A percentile compares a stretch with the other conserved stretches of the same genome.
These are phyloP conservation scores for Candida maesae DNA, from an alignment of 805 yeast species.

Conservation along the genomic window DNA sequence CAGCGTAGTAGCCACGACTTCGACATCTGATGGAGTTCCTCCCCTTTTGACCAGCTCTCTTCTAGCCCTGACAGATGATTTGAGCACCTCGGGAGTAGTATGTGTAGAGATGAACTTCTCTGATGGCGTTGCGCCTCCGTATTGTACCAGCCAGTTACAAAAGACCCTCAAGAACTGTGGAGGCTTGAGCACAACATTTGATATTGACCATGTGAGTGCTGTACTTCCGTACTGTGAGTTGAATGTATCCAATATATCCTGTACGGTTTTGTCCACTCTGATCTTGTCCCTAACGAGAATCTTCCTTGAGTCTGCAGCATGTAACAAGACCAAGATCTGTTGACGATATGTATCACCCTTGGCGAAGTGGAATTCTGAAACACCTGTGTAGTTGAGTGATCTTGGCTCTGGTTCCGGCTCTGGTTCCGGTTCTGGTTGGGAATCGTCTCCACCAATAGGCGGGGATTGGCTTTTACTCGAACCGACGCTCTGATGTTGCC, in stretches of 20 bases:
- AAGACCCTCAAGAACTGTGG: background rate
- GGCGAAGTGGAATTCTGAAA: no score
- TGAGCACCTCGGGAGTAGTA: background rate
- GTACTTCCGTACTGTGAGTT: background rate
- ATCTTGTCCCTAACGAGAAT: background rate
- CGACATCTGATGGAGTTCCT: background rate
- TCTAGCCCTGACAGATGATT: background rate
- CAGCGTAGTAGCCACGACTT: background rate
- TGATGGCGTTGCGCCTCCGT: background rate
- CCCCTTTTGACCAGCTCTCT: background rate
- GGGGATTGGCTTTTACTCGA: no score
- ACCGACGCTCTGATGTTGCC: no score
- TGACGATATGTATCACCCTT: no score
- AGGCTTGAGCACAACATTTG: background rate
- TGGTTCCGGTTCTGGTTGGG: no score
- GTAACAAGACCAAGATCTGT: background rate
- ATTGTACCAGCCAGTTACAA: background rate
- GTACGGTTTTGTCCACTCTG: no score
- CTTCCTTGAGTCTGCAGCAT: background rate
- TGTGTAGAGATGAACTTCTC: background rate
- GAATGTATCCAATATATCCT: background rate
- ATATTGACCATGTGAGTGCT: background rate
- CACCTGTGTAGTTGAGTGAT: no score
- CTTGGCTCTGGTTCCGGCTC: no score
- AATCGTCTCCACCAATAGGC: no score